phyloP scores from a whole-genome alignment of 768 basidiomycete species.

The Trametes cingulata region DNA sequence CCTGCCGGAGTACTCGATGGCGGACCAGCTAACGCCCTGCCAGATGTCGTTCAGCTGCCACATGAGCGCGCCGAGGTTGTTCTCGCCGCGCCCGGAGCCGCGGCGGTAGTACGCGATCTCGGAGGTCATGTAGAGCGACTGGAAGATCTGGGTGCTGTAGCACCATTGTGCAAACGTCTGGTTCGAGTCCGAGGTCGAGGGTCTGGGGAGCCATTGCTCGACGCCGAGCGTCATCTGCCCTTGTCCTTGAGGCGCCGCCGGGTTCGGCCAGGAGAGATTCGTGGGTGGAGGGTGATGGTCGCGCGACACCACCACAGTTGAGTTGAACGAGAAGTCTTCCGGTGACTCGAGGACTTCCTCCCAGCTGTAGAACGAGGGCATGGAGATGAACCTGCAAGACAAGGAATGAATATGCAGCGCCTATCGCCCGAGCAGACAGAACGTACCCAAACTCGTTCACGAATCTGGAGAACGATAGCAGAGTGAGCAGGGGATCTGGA shows the following conservation, averaged over 20 bases:
- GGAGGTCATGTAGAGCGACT: conserved; percentile 54
- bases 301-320: conserved; percentile 53
- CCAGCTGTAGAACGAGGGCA: conserved; percentile 65
- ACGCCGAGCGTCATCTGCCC: conserved; percentile 52
- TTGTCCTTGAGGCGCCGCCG: conserved; percentile 53
- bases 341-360: conserved; percentile 52
- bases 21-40: conserved; percentile 58
- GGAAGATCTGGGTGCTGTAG: conserved; percentile 62
- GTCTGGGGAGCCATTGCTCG: conserved; percentile 55
- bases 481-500: not conserved
- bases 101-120: conserved; percentile 59
- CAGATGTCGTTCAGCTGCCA: conserved; percentile 65
- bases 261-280: conserved; percentile 52
- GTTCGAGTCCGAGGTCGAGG: conserved; percentile 46
- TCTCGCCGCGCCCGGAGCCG: conserved; percentile 55
- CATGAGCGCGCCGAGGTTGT: conserved; percentile 57
- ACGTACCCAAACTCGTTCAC: conserved; percentile 58
- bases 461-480: conserved; percentile 36
- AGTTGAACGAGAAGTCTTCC: conserved; percentile 58
- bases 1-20: conserved; percentile 56
- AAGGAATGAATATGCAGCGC: not conserved
- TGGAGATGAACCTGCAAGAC: conserved; percentile 53
- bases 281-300: conserved; percentile 58
- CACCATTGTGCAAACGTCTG: conserved; percentile 65
- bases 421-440: not conserved